Conservation (phyloP, 2,329 filamentous ascomycete species). For the Thelonectria blattea region DNA sequence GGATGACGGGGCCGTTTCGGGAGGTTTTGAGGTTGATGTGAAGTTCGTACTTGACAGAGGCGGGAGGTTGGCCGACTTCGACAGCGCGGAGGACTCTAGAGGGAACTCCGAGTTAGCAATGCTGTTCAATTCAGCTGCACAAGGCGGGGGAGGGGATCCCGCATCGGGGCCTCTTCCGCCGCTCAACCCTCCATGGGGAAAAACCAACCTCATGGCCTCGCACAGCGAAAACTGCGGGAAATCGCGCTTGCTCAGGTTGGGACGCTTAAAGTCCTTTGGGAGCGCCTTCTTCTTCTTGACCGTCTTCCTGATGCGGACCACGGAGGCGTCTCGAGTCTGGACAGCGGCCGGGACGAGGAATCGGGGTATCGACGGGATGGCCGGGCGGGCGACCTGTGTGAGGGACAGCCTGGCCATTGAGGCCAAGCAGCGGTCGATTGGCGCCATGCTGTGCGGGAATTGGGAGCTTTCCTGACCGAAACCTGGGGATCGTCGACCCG, state of each 20-base stretch:
- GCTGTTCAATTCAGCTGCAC: background rate
- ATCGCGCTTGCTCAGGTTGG: slow-evolving; percentile 68
- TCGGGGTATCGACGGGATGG: slow-evolving; percentile 52
- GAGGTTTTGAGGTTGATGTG: slow-evolving; percentile 81
- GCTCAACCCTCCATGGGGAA: background rate
- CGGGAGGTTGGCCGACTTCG: slow-evolving; percentile 83
- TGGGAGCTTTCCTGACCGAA: slow-evolving; percentile 36
- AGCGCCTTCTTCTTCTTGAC: slow-evolving; percentile 62
- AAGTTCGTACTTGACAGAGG: slow-evolving; percentile 84
- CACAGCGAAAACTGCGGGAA: slow-evolving; percentile 75
- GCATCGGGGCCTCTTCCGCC: background rate
- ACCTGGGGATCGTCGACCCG: slow-evolving; percentile 22
- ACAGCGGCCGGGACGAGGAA: slow-evolving; percentile 55
- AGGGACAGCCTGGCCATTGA: slow-evolving; percentile 60
- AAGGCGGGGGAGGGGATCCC: slow-evolving; percentile 1
- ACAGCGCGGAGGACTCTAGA: slow-evolving; percentile 87
- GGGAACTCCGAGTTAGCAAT: slow-evolving; percentile 14
- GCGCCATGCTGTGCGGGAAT: slow-evolving; percentile 51
- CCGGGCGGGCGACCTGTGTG: slow-evolving; percentile 50
- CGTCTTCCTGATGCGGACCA: slow-evolving; percentile 57
- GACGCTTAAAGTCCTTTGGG: slow-evolving; percentile 71
- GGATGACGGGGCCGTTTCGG: slow-evolving; percentile 85
- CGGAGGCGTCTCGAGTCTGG: slow-evolving; percentile 51
- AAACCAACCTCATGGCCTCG: slow-evolving; percentile 86
- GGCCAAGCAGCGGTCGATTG: slow-evolving; percentile 60